These are phyloP conservation scores for Panicum miliaceum DNA, from an alignment of 176 grass and related monocot species.

Conservation along the genomic window DNA sequence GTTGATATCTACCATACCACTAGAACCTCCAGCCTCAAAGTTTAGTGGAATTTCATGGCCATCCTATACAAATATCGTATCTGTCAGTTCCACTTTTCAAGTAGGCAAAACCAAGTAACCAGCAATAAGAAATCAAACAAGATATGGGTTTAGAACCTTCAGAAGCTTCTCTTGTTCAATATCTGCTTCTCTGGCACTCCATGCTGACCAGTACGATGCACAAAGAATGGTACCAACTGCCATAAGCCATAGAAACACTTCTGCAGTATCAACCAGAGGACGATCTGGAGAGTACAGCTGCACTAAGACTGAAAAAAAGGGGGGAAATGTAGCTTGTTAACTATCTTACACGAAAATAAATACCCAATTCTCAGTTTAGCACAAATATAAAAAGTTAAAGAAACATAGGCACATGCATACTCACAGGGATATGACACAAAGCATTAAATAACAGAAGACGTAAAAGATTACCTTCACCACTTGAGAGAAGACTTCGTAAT, in stretches of 20 bases:
- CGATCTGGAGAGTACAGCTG: constrained; percentile 93
- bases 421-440: constrained; percentile 19
- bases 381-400: constrained; percentile 17
- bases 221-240: constrained; percentile 97
- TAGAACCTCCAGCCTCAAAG: constrained; percentile 58
- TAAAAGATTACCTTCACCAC: constrained; percentile 63
- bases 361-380: constrained; percentile 11
- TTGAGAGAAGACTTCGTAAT: constrained; percentile 51
- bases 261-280: constrained; percentile 89
- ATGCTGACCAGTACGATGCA: constrained; percentile 98
- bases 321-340: constrained; percentile 32
- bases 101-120: constrained; percentile 15
- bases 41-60: constrained; percentile 66
- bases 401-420: not conserved
- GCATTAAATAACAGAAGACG: constrained; percentile 4
- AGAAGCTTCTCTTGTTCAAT: constrained; percentile 92
- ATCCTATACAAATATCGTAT: constrained; percentile 60
- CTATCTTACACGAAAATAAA: constrained; percentile 5
- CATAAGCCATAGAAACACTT: constrained; percentile 99
- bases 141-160: constrained; percentile 62
- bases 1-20: constrained; percentile 88
- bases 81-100: constrained; percentile 22
- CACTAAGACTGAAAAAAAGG: constrained; percentile 67
- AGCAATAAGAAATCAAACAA: constrained; percentile 33
- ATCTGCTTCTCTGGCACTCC: constrained; percentile 82